These are phyloP conservation scores for Posidonia oceanica DNA, from an alignment of 116 monocot genomes.

Conservation along the genomic window DNA sequence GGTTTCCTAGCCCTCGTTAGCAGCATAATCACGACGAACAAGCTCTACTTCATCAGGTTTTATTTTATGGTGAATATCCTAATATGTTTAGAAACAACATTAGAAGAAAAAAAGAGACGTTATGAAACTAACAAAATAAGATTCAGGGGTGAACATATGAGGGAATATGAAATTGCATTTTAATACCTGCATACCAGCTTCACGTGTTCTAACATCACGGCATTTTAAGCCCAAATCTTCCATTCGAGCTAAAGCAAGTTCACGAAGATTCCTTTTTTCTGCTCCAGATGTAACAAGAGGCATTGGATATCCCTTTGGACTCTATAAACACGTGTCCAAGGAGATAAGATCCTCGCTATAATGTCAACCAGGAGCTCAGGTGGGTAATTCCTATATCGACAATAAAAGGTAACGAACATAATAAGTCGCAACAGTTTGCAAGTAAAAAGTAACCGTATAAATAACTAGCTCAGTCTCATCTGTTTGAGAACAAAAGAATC, in stretches of 20 bases:
- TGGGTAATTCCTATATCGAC: slow-evolving; percentile 93
- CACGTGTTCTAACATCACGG: slow-evolving; percentile 95
- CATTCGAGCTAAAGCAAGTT: slow-evolving; percentile 97
- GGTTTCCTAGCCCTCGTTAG: slow-evolving; percentile 99
- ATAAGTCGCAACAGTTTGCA: no score
- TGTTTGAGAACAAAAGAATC: no score
- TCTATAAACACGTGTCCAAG: slow-evolving; percentile 98
- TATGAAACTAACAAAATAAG: background rate
- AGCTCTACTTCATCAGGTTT: slow-evolving; percentile 96
- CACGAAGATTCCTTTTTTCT: slow-evolving; percentile 97
- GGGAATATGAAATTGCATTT: background rate
- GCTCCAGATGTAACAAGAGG: slow-evolving; percentile 96
- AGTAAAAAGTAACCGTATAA: no score
- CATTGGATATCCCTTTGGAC: slow-evolving; percentile 99
- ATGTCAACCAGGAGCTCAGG: slow-evolving; percentile 96
- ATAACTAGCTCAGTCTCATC: no score
- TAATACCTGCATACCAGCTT: slow-evolving; percentile 95
- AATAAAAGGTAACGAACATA: slow-evolving; percentile 4
- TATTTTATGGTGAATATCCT: slow-evolving; percentile 99
- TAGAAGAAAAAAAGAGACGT: background rate
- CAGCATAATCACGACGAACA: slow-evolving; percentile 89
- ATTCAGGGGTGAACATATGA: background rate
- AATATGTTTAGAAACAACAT: background rate
- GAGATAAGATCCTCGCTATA: slow-evolving; percentile 88
- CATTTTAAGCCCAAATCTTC: slow-evolving; percentile 98